Conservation (phyloP, 176 grass and related monocot species). For the Zea luxurians region DNA sequence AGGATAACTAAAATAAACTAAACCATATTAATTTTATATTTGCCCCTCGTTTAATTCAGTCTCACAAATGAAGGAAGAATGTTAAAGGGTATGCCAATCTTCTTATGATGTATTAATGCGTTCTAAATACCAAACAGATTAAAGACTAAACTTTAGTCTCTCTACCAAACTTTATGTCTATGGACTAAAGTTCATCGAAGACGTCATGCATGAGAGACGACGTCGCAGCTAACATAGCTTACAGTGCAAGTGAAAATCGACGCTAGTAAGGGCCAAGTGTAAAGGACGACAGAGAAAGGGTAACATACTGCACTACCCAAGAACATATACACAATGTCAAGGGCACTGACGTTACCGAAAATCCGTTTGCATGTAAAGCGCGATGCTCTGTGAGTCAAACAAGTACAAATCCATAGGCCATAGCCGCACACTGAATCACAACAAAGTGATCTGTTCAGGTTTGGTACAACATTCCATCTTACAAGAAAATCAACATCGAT, state of each 20-base stretch:
- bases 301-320: slow-evolving; percentile 2
- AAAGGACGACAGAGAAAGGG: slow-evolving; percentile 38
- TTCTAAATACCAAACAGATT: no score
- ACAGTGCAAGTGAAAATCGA: slow-evolving; percentile 34
- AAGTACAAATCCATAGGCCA: slow-evolving; percentile 5
- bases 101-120: no score
- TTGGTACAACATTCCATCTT: not conserved
- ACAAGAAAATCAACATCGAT: not conserved
- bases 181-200: no score
- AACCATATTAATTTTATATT: no score
- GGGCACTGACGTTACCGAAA: not conserved
- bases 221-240: slow-evolving; percentile 32
- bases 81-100: no score
- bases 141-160: no score
- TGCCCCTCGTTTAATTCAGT: no score
- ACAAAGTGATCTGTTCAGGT: not conserved
- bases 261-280: not conserved
- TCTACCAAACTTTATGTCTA: no score
- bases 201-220: not conserved
- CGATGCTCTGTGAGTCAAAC: slow-evolving; percentile 7
- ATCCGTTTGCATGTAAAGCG: not conserved
- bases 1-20: no score
- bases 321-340: not conserved
- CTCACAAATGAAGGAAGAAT: no score
- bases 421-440: not conserved